A percentile compares a stretch with the other conserved stretches of the same genome.
Evolutionary conservation across 129 eudicot genomes (phyloP).

Genomic region (Smallanthus sonchifolius): DNA sequence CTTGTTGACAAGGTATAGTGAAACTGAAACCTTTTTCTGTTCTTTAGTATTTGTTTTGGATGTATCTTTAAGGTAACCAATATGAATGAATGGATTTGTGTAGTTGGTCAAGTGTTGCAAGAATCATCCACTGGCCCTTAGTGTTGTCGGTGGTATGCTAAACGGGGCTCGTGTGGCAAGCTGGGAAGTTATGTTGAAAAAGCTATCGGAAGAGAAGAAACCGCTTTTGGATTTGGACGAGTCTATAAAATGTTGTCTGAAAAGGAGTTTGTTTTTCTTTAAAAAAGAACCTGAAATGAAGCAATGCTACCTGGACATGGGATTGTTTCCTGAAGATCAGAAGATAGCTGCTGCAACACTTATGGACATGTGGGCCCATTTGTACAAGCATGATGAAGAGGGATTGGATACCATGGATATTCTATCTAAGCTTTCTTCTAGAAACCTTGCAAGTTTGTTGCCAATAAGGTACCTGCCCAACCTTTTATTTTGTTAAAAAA

Average conservation of each 20-base stretch:
- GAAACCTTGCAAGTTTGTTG: slow-evolving; percentile 27
- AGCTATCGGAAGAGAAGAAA: not conserved
- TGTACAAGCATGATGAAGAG: slow-evolving; percentile 30
- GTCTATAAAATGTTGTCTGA: not conserved
- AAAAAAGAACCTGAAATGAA: slow-evolving; percentile 11
- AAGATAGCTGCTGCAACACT: slow-evolving; percentile 30
- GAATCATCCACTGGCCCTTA: slow-evolving; percentile 32
- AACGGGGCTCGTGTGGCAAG: not conserved
- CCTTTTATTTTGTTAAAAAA: not conserved
- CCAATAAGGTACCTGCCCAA: slow-evolving; percentile 24
- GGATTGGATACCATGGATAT: slow-evolving; percentile 19
- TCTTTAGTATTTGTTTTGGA: not conserved
- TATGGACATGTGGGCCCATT: slow-evolving; percentile 44
- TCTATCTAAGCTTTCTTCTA: slow-evolving; percentile 22
- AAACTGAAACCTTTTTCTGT: not conserved
- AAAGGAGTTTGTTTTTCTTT: slow-evolving; percentile 19
- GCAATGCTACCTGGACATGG: slow-evolving; percentile 36
- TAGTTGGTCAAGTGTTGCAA: slow-evolving; percentile 31
- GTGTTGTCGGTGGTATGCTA: slow-evolving; percentile 24
- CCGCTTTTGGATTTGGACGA: not conserved
- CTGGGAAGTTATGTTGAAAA: slow-evolving; percentile 13
- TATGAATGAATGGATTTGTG: not conserved
- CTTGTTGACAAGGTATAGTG: slow-evolving; percentile 38
- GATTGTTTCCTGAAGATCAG: slow-evolving; percentile 47
- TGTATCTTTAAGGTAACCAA: not conserved